Evolutionary conservation across 208 protist genomes (phyloP).

Genomic region (Leishmania turanica): DNA sequence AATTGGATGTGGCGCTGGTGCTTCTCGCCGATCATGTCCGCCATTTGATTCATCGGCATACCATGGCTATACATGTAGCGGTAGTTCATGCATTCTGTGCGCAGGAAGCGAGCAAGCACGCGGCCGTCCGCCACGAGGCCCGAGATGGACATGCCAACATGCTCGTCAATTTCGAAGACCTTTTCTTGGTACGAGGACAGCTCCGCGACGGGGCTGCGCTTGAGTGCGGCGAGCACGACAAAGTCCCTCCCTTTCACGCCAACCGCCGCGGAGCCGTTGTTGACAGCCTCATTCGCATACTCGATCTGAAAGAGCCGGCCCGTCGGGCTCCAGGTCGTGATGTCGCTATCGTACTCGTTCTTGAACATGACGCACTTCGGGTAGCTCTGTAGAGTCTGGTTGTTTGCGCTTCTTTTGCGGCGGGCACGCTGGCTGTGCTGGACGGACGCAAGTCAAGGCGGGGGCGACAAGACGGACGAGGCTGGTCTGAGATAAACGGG

Average conservation of each 20-base stretch:
- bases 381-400: background rate
- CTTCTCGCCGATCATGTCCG: slow-evolving; percentile 91
- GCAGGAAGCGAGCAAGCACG: slow-evolving; percentile 94
- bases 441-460: too few relatives aligned
- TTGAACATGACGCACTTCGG: slow-evolving; percentile 61
- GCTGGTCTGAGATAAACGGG: too few relatives aligned
- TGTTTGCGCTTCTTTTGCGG: background rate
- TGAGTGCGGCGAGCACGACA: slow-evolving; percentile 96
- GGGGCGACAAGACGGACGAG: too few relatives aligned
- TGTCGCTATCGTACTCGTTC: slow-evolving; percentile 98
- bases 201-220: slow-evolving; percentile 93
- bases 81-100: slow-evolving; percentile 98
- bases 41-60: slow-evolving; percentile 75
- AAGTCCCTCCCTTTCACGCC: slow-evolving; percentile 96
- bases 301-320: slow-evolving; percentile 98
- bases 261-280: slow-evolving; percentile 98
- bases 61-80: slow-evolving; percentile 92
- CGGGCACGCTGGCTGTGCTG: background rate
- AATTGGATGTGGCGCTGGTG: slow-evolving; percentile 98
- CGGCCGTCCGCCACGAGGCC: slow-evolving; percentile 98
- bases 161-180: slow-evolving; percentile 97
- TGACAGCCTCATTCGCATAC: slow-evolving; percentile 99
- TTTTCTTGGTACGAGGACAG: slow-evolving; percentile 99
- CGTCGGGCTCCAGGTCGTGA: slow-evolving; percentile 98
- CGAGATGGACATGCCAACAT: slow-evolving; percentile 98